Evolutionary conservation across 2,329 filamentous ascomycete genomes (phyloP), one percentile per base, ranked within the genome.

Genomic region (Neodidymelliopsis sp.): DNA sequence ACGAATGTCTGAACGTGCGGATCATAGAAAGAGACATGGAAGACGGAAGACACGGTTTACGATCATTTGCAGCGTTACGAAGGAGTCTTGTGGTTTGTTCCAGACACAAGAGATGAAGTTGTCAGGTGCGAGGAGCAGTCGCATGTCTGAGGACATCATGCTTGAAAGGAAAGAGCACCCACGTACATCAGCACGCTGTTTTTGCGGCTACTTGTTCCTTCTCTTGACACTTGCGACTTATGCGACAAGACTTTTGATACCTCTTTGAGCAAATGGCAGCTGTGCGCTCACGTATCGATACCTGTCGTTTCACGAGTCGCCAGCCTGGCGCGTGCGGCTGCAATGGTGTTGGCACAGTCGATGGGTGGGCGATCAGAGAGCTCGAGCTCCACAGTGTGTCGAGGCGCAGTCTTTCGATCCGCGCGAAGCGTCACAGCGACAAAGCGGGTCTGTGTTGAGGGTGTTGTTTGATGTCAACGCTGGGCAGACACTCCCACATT

Each of bases 121-220:
- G 13, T 28, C 18, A 39, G 23, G 25, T 10, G 28, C 34, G 18
- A 22, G 12, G 20, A 38, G 28, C 27, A 8, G 10, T 52, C 29
- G 59, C 59, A 53, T 63, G 62, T 50, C 56, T 56, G 42, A 59
- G 55, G 44, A 50, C 43, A 33, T 42, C 49, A 48, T 57, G 52
- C 42, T 43, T 41, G 40, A 52, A 52, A 53, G 38, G 54, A 68
- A 62, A 45, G 54, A 60, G 61, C 62, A 60, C 29, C 51, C 56
- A 70, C 66, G 56, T 71, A 71, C 67, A 71, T 67, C 61, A 65
- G 60, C 61, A 54, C 65, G 61, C 60, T 42, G 49, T 55, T 34
- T 57, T 47, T 53, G 56, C 56, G 50, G 49, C 49, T 42, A 6
- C 43, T 40, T 35, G 22, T 50, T 45, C 49, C 48, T 43, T 54